Evolutionary conservation across 148 eudicot species (phyloP).

Genomic region (Cornus controversa): DNA sequence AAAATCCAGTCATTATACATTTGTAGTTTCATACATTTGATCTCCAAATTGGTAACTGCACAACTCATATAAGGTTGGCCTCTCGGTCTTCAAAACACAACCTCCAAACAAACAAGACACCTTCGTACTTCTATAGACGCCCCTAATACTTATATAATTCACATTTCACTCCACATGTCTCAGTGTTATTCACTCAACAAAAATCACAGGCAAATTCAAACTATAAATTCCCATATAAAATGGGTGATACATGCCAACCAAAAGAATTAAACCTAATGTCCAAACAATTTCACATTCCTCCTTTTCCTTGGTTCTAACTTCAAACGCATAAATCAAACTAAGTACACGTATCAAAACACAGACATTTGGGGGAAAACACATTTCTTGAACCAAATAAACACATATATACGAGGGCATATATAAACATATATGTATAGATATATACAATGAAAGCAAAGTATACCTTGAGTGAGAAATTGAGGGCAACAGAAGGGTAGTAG

Average conservation of each 20-base stretch:
- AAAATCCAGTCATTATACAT: background rate
- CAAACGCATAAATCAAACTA: background rate
- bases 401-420: background rate
- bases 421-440: background rate
- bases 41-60: background rate
- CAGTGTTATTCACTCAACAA: background rate
- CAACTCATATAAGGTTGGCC: background rate
- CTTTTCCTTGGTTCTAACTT: background rate
- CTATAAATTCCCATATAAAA: background rate
- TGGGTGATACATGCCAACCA: background rate
- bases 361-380: background rate
- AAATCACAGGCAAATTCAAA: background rate
- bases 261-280: background rate
- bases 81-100: background rate
- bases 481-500: constrained; percentile 96
- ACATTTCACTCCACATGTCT: background rate
- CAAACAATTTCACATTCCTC: background rate
- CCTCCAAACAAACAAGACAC: background rate
- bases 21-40: background rate
- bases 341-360: background rate
- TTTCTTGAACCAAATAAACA: background rate
- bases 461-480: constrained; percentile 97
- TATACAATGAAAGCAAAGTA: background rate
- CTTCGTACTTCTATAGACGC: background rate
- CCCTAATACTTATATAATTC: background rate